These are phyloP conservation scores for Nidularia pulvinata DNA, from an alignment of 768 basidiomycete species.

Conservation along the genomic window DNA sequence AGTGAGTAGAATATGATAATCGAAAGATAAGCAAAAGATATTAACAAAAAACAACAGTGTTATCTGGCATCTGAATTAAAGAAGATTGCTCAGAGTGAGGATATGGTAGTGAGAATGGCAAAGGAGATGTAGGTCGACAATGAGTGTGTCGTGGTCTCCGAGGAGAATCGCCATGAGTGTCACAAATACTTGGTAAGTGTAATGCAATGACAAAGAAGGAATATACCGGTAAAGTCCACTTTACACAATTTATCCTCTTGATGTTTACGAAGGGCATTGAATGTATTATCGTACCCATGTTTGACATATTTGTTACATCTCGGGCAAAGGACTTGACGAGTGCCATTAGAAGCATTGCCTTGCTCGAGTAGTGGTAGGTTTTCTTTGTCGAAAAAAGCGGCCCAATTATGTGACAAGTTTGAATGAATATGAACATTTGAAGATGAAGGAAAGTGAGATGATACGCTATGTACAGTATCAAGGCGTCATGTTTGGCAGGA, in stretches of 20 bases:
- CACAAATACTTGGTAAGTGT: background rate
- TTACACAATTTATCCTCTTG: too few relatives aligned
- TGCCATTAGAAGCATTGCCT: background rate
- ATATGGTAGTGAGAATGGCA: background rate
- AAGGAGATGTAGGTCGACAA: background rate
- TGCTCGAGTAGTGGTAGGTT: background rate
- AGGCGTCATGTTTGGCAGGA: background rate
- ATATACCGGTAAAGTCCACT: too few relatives aligned
- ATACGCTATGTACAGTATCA: too few relatives aligned
- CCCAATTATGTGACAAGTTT: too few relatives aligned
- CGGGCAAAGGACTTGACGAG: background rate
- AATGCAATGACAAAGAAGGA: too few relatives aligned
- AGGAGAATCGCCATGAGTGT: background rate
- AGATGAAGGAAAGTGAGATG: too few relatives aligned
- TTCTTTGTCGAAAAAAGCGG: background rate
- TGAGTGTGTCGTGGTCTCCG: background rate
- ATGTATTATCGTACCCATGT: background rate
- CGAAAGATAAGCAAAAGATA: background rate
- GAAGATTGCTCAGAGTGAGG: background rate
- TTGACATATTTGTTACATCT: background rate
- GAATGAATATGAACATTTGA: too few relatives aligned
- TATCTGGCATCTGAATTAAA: background rate
- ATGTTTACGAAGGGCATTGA: background rate
- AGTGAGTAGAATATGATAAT: too few relatives aligned
- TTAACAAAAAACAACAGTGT: background rate